A percentile compares a stretch with the other conserved stretches of the same genome.
These are phyloP conservation scores for Salvia miltiorrhiza DNA, from an alignment of 257 asterid species.

Conservation along the genomic window DNA sequence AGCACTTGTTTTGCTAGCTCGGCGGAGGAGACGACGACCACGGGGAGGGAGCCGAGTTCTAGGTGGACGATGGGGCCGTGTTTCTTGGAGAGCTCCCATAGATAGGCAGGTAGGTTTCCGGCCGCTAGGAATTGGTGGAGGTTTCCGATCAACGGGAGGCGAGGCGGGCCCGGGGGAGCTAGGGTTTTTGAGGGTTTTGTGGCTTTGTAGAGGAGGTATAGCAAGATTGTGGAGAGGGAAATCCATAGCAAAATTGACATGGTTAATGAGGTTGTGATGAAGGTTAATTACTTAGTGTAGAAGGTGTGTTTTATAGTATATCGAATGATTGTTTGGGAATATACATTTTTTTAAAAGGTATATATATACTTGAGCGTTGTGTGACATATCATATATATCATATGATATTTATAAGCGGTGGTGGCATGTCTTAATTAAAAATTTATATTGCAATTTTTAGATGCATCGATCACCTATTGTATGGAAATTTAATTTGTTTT, in stretches of 20 bases:
- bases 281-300: too few species aligned
- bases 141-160: constrained; percentile 24
- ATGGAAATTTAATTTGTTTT: too few species aligned
- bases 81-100: constrained; percentile 10
- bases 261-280: background rate
- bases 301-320: background rate
- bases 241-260: background rate
- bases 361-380: too few species aligned
- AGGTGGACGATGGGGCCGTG: constrained; percentile 17
- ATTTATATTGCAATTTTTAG: too few species aligned
- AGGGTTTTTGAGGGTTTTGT: background rate
- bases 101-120: background rate
- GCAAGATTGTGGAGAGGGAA: background rate
- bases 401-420: too few species aligned
- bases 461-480: too few species aligned
- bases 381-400: too few species aligned
- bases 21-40: constrained; percentile 17
- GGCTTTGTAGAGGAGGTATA: background rate
- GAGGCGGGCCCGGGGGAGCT: constrained; percentile 12
- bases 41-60: constrained; percentile 5
- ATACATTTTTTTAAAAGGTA: too few species aligned
- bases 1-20: constrained; percentile 10
- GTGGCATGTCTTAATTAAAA: too few species aligned
- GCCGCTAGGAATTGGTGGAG: constrained; percentile 10
- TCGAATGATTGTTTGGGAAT: background rate